A percentile compares a stretch with the other conserved stretches of the same genome.
Conservation (phyloP, 345 rosid genomes). For the Cardiospermum halicacabum region DNA sequence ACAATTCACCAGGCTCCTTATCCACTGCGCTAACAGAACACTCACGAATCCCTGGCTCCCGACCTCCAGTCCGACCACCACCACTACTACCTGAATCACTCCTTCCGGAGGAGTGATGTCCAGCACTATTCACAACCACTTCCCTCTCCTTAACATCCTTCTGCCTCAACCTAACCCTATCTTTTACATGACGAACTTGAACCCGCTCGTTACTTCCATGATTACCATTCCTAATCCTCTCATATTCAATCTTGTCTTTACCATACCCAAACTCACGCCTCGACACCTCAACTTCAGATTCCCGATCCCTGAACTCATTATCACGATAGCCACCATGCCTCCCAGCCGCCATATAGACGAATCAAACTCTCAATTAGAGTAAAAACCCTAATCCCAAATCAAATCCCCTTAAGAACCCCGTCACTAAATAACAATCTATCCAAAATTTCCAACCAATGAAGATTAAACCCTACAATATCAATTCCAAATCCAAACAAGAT, state of each 20-base stretch:
- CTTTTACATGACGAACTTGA: conserved; percentile 34
- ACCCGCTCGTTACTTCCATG: conserved; percentile 29
- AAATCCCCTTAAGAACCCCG: conserved; percentile 28
- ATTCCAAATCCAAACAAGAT: conserved; percentile 14
- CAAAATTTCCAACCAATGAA: neutral
- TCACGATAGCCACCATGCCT: conserved; percentile 67
- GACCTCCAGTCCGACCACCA: conserved; percentile 31
- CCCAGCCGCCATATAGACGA: conserved; percentile 71
- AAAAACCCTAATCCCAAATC: conserved; percentile 6
- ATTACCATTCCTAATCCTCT: conserved; percentile 35
- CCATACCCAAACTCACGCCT: conserved; percentile 43
- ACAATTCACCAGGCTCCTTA: conserved; percentile 97
- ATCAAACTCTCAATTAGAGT: conserved; percentile 4
- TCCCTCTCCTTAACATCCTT: conserved; percentile 69
- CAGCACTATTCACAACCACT: conserved; percentile 51
- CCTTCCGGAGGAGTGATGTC: conserved; percentile 46
- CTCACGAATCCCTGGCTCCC: conserved; percentile 35
- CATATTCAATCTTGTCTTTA: conserved; percentile 41
- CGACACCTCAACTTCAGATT: conserved; percentile 46
- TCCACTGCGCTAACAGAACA: conserved; percentile 46
- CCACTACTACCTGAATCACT: conserved; percentile 56
- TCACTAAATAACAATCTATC: conserved; percentile 13
- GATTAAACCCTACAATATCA: conserved; percentile 16
- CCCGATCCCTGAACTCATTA: conserved; percentile 56
- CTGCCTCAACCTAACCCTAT: conserved; percentile 50